Evolutionary conservation across 2,329 filamentous ascomycete species (phyloP).

Genomic region (Alternaria dauci): DNA sequence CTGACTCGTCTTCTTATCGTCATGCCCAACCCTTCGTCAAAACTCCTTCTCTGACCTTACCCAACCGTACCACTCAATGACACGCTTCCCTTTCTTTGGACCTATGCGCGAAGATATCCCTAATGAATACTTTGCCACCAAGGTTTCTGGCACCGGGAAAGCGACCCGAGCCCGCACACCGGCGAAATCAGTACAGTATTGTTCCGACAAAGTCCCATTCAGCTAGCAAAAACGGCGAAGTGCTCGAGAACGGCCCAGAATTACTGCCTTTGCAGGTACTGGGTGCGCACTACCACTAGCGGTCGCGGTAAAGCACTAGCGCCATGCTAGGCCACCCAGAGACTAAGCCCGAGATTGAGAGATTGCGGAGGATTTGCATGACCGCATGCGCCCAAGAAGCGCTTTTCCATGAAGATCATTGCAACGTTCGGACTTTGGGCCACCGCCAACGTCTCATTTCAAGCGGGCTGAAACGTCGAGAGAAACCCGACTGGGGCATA

Average conservation of each 20-base stretch:
- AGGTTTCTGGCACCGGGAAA: not conserved
- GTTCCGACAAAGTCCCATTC: not conserved
- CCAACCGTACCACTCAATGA: not conserved
- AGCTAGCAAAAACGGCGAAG: conserved; percentile 7
- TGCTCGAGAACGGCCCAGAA: conserved; percentile 8
- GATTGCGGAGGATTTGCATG: conserved; percentile 18
- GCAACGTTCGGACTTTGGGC: not conserved
- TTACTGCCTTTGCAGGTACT: conserved; percentile 1
- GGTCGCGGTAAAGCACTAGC: conserved; percentile 5
- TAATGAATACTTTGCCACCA: not conserved
- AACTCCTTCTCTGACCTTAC: conserved; percentile 6
- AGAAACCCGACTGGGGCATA: not conserved
- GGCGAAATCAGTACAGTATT: not conserved
- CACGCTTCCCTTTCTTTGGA: not conserved
- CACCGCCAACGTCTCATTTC: not conserved
- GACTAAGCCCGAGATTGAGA: conserved; percentile 9
- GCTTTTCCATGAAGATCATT: conserved; percentile 3
- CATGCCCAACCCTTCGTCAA: not conserved
- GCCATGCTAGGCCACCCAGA: not conserved
- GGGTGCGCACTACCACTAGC: conserved; percentile 10
- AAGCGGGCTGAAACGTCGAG: conserved; percentile 2
- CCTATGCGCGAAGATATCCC: not conserved
- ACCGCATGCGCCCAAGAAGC: not conserved
- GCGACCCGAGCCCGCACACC: not conserved
- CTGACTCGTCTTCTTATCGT: not conserved